phyloP scores from a whole-genome alignment of 1,284 basidiomycete genomes.

The Rhodotorula sp. region DNA sequence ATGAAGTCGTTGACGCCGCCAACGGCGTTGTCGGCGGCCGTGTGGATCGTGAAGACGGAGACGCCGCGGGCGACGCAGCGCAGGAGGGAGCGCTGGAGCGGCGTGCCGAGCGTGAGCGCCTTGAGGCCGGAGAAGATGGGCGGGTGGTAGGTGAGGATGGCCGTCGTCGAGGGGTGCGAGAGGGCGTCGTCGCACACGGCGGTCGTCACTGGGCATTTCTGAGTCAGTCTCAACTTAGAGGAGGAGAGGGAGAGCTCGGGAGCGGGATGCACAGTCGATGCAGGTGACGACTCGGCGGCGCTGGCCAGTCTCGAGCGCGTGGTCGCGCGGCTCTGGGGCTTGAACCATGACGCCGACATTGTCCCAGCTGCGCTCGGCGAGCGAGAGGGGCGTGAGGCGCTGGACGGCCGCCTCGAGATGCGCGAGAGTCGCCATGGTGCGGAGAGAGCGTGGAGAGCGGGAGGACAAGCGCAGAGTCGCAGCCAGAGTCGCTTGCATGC shows the following conservation, averaged over 20 bases:
- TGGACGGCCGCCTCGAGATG: slow-evolving; percentile 26
- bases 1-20: slow-evolving; percentile 39
- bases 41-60: slow-evolving; percentile 37
- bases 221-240: neutral
- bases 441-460: too few relatives aligned
- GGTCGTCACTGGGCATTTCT: slow-evolving; percentile 25
- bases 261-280: slow-evolving; percentile 35
- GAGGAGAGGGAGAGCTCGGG: neutral
- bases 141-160: slow-evolving; percentile 41
- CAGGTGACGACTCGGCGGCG: slow-evolving; percentile 21
- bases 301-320: neutral
- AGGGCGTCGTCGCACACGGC: slow-evolving; percentile 28
- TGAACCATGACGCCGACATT: slow-evolving; percentile 43
- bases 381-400: slow-evolving; percentile 28
- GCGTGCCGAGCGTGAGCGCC: slow-evolving; percentile 25
- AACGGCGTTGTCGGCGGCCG: slow-evolving; percentile 36
- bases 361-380: slow-evolving; percentile 41
- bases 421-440: slow-evolving; percentile 7
- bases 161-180: slow-evolving; percentile 17
- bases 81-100: slow-evolving; percentile 32
- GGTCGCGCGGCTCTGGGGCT: slow-evolving; percentile 14
- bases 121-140: slow-evolving; percentile 43
- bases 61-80: slow-evolving; percentile 28
- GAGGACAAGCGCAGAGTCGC: neutral
- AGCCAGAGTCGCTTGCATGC: slow-evolving; percentile 2